A percentile compares a stretch with the other conserved stretches of the same genome.
Conservation (phyloP, 2,329 filamentous ascomycete species). For the Fusarium tricinctum region DNA sequence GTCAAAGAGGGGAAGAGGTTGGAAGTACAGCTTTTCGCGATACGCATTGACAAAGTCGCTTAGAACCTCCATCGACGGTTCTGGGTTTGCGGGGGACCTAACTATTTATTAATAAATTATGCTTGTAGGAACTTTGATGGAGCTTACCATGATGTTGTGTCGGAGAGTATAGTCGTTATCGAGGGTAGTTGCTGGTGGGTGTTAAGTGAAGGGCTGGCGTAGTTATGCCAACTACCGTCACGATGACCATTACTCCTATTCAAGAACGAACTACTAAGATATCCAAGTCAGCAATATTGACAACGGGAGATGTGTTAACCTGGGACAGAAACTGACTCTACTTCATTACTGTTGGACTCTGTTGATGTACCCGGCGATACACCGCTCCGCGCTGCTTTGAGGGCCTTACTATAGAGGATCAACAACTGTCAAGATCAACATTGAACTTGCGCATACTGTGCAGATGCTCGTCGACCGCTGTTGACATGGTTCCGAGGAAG, state of each 20-base stretch:
- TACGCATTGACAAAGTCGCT: slow-evolving; percentile 27
- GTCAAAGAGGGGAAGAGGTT: slow-evolving; percentile 35
- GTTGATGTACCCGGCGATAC: not conserved
- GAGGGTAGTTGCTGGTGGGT: slow-evolving; percentile 19
- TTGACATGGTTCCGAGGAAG: slow-evolving; percentile 34
- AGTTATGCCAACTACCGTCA: not conserved
- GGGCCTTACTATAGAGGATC: slow-evolving; percentile 3
- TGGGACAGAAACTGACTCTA: slow-evolving; percentile 1
- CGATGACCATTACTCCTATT: not conserved
- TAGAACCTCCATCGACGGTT: slow-evolving; percentile 24
- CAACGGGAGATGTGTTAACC: too few species aligned
- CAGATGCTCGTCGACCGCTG: not conserved
- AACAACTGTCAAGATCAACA: not conserved
- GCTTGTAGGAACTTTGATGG: accelerated
- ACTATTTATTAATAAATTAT: not conserved
- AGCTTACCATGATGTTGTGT: slow-evolving; percentile 13
- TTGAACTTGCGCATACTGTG: too few species aligned
- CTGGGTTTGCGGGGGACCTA: slow-evolving; percentile 37
- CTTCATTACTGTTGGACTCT: slow-evolving; percentile 1
- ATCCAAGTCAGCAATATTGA: too few species aligned
- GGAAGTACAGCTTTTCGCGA: slow-evolving; percentile 38
- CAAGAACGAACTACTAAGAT: accelerated
- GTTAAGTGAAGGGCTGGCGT: not conserved
- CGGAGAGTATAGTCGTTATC: slow-evolving; percentile 21
- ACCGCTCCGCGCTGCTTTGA: slow-evolving; percentile 1